Evolutionary conservation across 805 yeast species (phyloP).

Genomic region (Komagataella ulmi): DNA sequence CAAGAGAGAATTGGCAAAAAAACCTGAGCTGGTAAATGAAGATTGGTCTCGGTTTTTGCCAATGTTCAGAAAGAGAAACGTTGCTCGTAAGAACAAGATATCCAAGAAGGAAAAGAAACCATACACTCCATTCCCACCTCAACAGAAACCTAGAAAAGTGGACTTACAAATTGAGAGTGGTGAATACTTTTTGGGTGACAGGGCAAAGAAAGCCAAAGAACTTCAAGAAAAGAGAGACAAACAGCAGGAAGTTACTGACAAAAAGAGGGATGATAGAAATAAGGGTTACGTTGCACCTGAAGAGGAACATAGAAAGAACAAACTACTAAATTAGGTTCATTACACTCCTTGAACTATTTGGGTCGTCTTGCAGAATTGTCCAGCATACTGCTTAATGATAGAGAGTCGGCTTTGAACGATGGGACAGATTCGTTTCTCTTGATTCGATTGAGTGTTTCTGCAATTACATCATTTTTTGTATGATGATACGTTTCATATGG

Average conservation of each 20-base stretch:
- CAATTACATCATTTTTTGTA: neutral
- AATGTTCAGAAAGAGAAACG: constrained; percentile 90
- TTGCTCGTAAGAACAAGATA: constrained; percentile 70
- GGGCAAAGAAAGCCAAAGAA: constrained; percentile 61
- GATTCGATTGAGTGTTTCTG: neutral
- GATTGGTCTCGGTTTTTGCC: constrained; percentile 97
- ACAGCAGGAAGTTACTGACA: constrained; percentile 57
- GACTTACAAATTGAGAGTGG: constrained; percentile 97
- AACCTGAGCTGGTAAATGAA: constrained; percentile 89
- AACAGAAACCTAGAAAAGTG: constrained; percentile 91
- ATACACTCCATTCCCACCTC: constrained; percentile 99
- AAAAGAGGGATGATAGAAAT: constrained; percentile 54
- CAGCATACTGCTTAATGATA: neutral
- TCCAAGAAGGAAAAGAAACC: constrained; percentile 42
- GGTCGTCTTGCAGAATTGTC: neutral
- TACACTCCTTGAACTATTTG: neutral
- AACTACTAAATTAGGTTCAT: constrained; percentile 10
- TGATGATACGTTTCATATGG: neutral
- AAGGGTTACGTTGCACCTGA: constrained; percentile 81
- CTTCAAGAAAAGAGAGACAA: constrained; percentile 67
- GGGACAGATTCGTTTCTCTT: neutral
- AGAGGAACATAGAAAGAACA: constrained; percentile 34
- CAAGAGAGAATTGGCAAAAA: constrained; percentile 86
- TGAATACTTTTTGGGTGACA: constrained; percentile 88
- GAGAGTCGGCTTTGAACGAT: neutral